Evolutionary conservation across 1,284 basidiomycete genomes (phyloP).

Genomic region (Cryptococcus hybrid): DNA sequence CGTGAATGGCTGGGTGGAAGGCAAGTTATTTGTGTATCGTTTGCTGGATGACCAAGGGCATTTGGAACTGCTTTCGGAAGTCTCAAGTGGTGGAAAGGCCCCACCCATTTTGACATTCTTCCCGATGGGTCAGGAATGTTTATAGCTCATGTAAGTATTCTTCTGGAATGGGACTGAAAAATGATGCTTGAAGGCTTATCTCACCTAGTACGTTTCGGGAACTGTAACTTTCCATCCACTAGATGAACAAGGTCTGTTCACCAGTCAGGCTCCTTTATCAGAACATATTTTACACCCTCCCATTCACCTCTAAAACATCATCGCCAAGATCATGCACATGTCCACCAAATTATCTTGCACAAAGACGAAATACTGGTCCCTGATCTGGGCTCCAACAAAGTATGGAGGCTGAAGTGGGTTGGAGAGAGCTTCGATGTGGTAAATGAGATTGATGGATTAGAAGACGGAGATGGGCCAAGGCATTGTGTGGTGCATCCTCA

Average conservation of each 20-base stretch:
- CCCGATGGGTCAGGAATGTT: constrained; percentile 14
- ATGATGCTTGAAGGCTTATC: background rate
- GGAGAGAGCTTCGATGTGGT: constrained; percentile 3
- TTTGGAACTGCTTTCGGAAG: constrained; percentile 21
- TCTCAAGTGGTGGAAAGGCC: constrained; percentile 17
- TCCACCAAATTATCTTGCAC: constrained; percentile 23
- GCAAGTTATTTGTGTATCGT: constrained; percentile 21
- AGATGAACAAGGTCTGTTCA: constrained; percentile 14
- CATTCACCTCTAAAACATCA: constrained; percentile 15
- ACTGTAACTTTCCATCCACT: constrained; percentile 17
- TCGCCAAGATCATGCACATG: constrained; percentile 24
- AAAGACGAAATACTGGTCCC: constrained; percentile 20
- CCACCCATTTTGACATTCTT: constrained; percentile 23
- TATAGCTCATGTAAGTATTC: constrained; percentile 24
- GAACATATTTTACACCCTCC: constrained; percentile 7
- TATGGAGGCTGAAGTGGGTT: constrained; percentile 19
- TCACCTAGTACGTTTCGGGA: constrained; percentile 13
- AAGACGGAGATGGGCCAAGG: constrained; percentile 26
- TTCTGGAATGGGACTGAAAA: background rate
- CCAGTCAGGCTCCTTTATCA: background rate
- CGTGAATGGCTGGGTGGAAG: constrained; percentile 21
- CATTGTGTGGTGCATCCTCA: constrained; percentile 23
- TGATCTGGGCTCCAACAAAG: constrained; percentile 25
- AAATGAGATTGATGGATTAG: constrained; percentile 10
- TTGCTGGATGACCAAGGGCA: constrained; percentile 9